Base-by-base conservation (phyloP, 768 basidiomycete genomes). In the Leccinum rimulosum region DNA sequence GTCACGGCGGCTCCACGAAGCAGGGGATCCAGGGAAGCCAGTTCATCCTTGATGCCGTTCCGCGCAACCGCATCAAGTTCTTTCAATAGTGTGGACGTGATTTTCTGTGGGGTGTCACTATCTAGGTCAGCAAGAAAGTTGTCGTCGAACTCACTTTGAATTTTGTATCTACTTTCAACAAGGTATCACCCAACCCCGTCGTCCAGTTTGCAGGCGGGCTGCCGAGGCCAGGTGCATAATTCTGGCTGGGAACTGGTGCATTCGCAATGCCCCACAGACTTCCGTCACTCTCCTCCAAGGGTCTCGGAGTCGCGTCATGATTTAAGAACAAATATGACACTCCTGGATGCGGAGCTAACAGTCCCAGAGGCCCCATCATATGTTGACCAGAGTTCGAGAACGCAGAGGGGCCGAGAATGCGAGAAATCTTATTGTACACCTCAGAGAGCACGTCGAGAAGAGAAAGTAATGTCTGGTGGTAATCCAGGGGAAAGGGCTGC, bases 401-500 rank as follows among this genome's bases (percentile, higher is more conserved):
- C 0, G 88, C 86, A 0, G 91, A 91, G 4, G 92, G 88, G 0
- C 92, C 92, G 25, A 96, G 85, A 54, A 93, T 83, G 67, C 86
- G 86, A 9, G 83, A 83, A 43, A 96, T 88, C 73, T 92, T 93
- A 74, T 90, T 86, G 77, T 95, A 96, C 31, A 92, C 85, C 68
- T 94, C 92, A 17, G 91, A 90, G 43, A 95, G 82, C 51, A 95
- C 89, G 69, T 95, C 94, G 55, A 94, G 85, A 28, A 94, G 84
- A 35, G 93, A 92, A 55, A 93, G 83, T 36, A 95, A 83, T 10
- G 90, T 91, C 74, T 95, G 89, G 64, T 91, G 88, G 69, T 96
- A 95, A 73, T 95, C 93, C 56, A 95, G 72, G 3, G 87, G 78
- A 74, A 95, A 95, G n/a, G 93, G 89, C 93, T 94, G 62, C 54